Conservation (phyloP, 2,329 filamentous ascomycete genomes). For the Neodidymelliopsis sp. region DNA sequence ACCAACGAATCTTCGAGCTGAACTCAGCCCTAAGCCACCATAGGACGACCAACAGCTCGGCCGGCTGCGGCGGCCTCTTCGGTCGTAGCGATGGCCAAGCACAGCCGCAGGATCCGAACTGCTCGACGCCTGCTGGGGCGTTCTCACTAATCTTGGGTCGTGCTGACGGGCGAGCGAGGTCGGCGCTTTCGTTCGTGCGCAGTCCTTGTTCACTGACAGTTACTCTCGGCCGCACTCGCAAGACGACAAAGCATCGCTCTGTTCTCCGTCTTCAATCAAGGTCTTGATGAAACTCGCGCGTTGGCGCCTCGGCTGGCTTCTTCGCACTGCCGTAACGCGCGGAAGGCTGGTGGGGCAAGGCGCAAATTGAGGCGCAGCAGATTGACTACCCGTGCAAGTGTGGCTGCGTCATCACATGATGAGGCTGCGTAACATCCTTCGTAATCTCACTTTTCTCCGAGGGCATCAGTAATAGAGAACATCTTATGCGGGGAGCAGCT, state of each 20-base stretch:
- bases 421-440: constrained; percentile 10
- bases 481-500: constrained; percentile 29
- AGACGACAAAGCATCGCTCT: neutral
- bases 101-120: constrained; percentile 19
- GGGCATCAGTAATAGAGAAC: constrained; percentile 4
- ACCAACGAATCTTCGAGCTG: constrained; percentile 34
- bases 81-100: constrained; percentile 14
- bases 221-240: neutral
- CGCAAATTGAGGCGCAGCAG: constrained; percentile 28
- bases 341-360: constrained; percentile 14
- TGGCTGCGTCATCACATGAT: constrained; percentile 25
- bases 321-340: constrained; percentile 10
- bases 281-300: neutral
- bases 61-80: constrained; percentile 29
- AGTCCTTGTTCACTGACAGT: neutral
- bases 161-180: constrained; percentile 2
- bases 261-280: neutral
- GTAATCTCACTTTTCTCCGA: constrained; percentile 2
- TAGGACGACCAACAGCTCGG: constrained; percentile 19
- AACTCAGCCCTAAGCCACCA: constrained; percentile 41
- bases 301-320: neutral
- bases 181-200: constrained; percentile 1
- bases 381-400: constrained; percentile 9
- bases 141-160: neutral
- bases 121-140: constrained; percentile 3